Evolutionary conservation across 805 yeast species (phyloP).

Genomic region (Spathaspora hagerdaliae): DNA sequence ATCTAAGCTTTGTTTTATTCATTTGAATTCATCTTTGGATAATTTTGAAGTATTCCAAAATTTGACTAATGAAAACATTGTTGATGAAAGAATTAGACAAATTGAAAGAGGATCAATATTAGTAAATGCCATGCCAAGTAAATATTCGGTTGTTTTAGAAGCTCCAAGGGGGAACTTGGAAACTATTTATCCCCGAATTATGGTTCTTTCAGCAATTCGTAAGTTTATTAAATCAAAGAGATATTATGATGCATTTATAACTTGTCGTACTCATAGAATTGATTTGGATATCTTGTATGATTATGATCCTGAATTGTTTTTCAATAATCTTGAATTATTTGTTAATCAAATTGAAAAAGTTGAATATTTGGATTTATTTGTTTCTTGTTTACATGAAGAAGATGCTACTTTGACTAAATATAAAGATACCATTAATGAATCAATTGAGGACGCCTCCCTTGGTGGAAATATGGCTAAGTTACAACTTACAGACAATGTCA

Average conservation of each 20-base stretch:
- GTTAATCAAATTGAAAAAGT: slow-evolving; percentile 65
- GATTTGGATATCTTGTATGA: slow-evolving; percentile 89
- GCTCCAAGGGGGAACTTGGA: slow-evolving; percentile 97
- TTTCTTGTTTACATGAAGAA: slow-evolving; percentile 81
- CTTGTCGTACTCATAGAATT: slow-evolving; percentile 88
- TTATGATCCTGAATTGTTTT: slow-evolving; percentile 70
- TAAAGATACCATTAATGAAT: slow-evolving; percentile 54
- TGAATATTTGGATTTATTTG: slow-evolving; percentile 79
- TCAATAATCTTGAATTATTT: slow-evolving; percentile 59
- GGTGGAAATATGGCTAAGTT: slow-evolving; percentile 8
- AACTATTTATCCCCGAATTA: slow-evolving; percentile 87
- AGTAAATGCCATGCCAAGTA: slow-evolving; percentile 77
- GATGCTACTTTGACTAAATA: slow-evolving; percentile 82
- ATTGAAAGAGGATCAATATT: slow-evolving; percentile 91
- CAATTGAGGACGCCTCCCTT: slow-evolving; percentile 6
- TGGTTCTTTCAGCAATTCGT: slow-evolving; percentile 84
- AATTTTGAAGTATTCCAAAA: slow-evolving; percentile 27
- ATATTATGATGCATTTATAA: slow-evolving; percentile 70
- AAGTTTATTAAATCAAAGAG: slow-evolving; percentile 52
- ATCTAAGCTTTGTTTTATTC: slow-evolving; percentile 76
- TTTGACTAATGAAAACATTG: slow-evolving; percentile 16
- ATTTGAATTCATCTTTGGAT: slow-evolving; percentile 44
- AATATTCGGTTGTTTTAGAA: slow-evolving; percentile 77
- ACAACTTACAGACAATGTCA: slow-evolving; percentile 9
- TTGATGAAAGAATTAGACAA: slow-evolving; percentile 81